Conservation (phyloP, 108 stramenopile species). For the Nannochloropsis oceanica region DNA sequence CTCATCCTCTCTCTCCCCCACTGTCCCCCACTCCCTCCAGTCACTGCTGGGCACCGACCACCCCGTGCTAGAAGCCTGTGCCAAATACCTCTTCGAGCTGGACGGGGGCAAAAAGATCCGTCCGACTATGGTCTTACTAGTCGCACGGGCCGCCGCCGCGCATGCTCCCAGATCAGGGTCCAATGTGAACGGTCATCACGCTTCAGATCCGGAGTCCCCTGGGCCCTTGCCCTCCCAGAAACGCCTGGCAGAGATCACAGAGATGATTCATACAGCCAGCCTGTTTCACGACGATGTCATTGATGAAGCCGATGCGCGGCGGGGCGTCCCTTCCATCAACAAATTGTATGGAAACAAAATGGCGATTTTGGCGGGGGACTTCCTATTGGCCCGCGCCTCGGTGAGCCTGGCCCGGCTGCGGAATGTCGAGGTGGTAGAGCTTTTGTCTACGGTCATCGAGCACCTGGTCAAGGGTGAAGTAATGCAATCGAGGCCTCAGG, state of each 20-base stretch:
- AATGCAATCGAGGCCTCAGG: conserved; percentile 50
- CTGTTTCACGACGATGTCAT: conserved; percentile 97
- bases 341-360: conserved; percentile 92
- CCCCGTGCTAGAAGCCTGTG: conserved; percentile 31
- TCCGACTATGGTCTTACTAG: conserved; percentile 40
- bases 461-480: conserved; percentile 95
- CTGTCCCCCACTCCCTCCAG: neutral
- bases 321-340: conserved; percentile 76
- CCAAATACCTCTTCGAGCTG: conserved; percentile 37
- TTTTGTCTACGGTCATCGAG: conserved; percentile 91
- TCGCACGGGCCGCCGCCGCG: neutral
- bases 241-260: conserved; percentile 88
- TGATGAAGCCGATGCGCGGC: conserved; percentile 80
- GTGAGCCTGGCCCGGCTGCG: conserved; percentile 81
- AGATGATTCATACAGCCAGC: conserved; percentile 96
- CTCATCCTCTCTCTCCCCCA: neutral
- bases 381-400: conserved; percentile 82
- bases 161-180: neutral
- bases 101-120: conserved; percentile 48
- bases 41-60: conserved; percentile 34
- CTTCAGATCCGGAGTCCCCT: neutral
- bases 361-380: conserved; percentile 96
- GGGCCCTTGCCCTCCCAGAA: conserved; percentile 48
- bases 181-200: neutral
- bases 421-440: conserved; percentile 81